Conservation (phyloP, 805 yeast species). For the Candida parachauliodes region DNA sequence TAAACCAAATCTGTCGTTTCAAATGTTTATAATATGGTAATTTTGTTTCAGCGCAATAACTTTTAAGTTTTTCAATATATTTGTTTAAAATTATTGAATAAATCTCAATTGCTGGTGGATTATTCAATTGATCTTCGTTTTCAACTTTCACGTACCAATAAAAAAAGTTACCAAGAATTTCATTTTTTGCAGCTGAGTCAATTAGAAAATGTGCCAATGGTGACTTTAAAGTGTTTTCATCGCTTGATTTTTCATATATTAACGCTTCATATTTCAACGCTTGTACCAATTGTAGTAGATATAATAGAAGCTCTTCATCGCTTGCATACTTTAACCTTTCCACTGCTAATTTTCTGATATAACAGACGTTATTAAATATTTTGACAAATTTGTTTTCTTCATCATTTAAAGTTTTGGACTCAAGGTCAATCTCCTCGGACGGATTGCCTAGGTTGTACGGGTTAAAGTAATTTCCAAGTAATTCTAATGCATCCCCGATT, state of each 20-base stretch:
- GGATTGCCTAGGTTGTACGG: constrained; percentile 32
- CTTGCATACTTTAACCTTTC: constrained; percentile 73
- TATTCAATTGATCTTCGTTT: constrained; percentile 54
- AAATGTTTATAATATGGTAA: constrained; percentile 34
- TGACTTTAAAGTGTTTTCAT: constrained; percentile 34
- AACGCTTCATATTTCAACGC: constrained; percentile 75
- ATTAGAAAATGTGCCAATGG: constrained; percentile 75
- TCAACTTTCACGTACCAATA: constrained; percentile 94
- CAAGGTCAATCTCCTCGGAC: constrained; percentile 4
- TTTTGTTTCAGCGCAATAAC: constrained; percentile 22
- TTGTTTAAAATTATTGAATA: constrained; percentile 36
- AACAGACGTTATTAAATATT: constrained; percentile 41
- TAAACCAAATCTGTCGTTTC: constrained; percentile 66
- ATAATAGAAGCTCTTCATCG: constrained; percentile 76
- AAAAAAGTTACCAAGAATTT: constrained; percentile 71
- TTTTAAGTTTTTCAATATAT: constrained; percentile 36
- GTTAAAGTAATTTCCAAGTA: constrained; percentile 73
- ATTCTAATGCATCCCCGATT: constrained; percentile 81
- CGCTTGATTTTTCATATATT: constrained; percentile 17
- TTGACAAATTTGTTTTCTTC: constrained; percentile 30
- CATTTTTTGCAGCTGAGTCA: constrained; percentile 62
- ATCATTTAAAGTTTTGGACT: constrained; percentile 12
- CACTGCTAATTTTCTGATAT: constrained; percentile 84
- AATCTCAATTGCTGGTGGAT: constrained; percentile 16
- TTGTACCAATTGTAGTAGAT: constrained; percentile 84